Evolutionary conservation across 257 asterid genomes (phyloP).

Genomic region (Solanum habrochaites): DNA sequence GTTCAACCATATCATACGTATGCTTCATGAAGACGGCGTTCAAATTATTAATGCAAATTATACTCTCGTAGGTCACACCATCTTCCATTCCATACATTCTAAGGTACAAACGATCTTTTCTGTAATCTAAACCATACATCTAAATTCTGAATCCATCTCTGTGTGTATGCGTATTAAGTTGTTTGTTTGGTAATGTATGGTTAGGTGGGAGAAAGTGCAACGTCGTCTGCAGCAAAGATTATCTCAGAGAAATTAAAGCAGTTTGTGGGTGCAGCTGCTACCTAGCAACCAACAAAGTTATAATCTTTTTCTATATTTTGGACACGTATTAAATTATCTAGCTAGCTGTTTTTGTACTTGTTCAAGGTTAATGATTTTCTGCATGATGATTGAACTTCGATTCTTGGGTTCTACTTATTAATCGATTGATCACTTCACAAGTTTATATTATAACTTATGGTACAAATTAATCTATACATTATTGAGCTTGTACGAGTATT

Average conservation of each 20-base stretch:
- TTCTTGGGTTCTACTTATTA: not conserved
- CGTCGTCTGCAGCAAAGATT: not conserved
- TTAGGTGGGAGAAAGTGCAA: not conserved
- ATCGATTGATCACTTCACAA: not conserved
- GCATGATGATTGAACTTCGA: not conserved
- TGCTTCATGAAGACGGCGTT: conserved; percentile 55
- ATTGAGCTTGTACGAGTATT: not conserved
- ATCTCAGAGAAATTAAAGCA: not conserved
- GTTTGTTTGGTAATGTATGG: not conserved
- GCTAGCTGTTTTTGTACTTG: not conserved
- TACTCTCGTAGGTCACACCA: conserved; percentile 6
- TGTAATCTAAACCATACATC: not conserved
- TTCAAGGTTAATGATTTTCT: not conserved
- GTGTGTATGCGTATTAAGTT: not conserved
- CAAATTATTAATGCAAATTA: conserved; percentile 41
- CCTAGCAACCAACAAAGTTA: not conserved
- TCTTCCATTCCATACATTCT: conserved; percentile 58
- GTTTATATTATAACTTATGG: not conserved
- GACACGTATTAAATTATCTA: not conserved
- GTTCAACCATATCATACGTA: conserved; percentile 30
- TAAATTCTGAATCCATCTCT: not conserved
- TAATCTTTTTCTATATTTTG: not conserved
- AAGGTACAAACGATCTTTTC: conserved; percentile 19
- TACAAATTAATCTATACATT: no score
- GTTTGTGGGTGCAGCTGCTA: not conserved